These are phyloP conservation scores for Alternaria dauci DNA, from an alignment of 2,329 filamentous ascomycete genomes.

Conservation along the genomic window DNA sequence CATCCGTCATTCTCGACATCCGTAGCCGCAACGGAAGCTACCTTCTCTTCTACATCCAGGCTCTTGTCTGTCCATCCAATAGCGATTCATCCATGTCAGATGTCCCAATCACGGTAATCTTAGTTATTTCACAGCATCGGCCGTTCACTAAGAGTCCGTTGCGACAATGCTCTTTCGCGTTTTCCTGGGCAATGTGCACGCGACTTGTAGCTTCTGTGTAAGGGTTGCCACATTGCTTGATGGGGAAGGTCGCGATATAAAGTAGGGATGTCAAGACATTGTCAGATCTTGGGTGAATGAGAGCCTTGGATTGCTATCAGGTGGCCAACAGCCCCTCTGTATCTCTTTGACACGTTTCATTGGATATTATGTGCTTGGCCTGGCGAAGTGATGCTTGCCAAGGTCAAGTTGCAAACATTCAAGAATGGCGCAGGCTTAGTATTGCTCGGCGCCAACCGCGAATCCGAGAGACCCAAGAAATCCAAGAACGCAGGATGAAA, in stretches of 20 bases:
- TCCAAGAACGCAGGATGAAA: slow-evolving; percentile 6
- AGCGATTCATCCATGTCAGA: background rate
- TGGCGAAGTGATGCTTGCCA: slow-evolving; percentile 12
- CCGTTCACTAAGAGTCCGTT: background rate
- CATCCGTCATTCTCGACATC: background rate
- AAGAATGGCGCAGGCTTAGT: slow-evolving; percentile 11
- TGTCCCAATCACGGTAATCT: background rate
- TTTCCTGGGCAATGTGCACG: background rate
- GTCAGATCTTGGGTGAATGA: background rate
- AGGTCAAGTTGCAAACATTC: slow-evolving; percentile 1
- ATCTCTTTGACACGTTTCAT: background rate
- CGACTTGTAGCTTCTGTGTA: background rate
- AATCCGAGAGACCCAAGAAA: slow-evolving; percentile 5
- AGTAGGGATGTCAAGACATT: slow-evolving; percentile 6
- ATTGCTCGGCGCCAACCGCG: slow-evolving; percentile 30
- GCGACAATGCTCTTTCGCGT: background rate
- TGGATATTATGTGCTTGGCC: slow-evolving; percentile 16
- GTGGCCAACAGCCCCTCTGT: background rate
- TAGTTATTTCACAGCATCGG: background rate
- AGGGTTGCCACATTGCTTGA: slow-evolving; percentile 17
- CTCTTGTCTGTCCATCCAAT: background rate
- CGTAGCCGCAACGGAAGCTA: background rate
- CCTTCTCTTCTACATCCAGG: background rate
- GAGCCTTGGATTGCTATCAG: background rate
- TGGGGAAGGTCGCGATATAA: slow-evolving; percentile 25